phyloP scores from a whole-genome alignment of 1,284 basidiomycete genomes.

The Ustilago sp. region DNA sequence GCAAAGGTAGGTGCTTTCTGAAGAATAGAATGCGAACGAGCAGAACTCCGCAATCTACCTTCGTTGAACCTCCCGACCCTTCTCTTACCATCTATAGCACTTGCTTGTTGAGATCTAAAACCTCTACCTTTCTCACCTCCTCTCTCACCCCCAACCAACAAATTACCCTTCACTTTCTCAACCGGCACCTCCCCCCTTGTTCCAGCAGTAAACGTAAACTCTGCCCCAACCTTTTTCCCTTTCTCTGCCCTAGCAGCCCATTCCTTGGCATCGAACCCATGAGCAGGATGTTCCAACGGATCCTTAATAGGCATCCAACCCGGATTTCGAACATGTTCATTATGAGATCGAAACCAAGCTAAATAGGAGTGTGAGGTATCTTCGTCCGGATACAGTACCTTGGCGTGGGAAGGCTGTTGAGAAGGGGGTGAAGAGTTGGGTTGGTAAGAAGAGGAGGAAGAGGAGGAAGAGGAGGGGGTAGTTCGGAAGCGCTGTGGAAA shows the following conservation, averaged over 20 bases:
- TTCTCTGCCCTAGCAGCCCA: not conserved
- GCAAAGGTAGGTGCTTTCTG: not conserved
- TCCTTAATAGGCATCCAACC: not conserved
- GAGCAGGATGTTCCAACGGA: conserved; percentile 4
- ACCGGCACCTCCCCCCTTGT: not conserved
- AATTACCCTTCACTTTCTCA: conserved; percentile 1
- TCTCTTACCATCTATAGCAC: not conserved
- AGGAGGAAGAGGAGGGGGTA: not conserved
- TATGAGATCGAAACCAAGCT: conserved; percentile 5
- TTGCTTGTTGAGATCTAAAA: not conserved
- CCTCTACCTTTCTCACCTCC: not conserved
- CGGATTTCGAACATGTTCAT: not conserved
- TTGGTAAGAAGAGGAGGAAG: not conserved
- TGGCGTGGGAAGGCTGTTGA: no score
- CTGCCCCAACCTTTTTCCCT: not conserved
- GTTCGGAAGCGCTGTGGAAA: not conserved
- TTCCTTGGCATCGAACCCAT: not conserved
- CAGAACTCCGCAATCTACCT: not conserved
- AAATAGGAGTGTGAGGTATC: conserved; percentile 7
- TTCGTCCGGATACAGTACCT: conserved; percentile 23
- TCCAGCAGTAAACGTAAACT: not conserved
- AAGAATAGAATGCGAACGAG: not conserved
- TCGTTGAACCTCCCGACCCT: conserved; percentile 16
- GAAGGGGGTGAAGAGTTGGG: not conserved
- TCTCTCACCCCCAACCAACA: not conserved